These are phyloP conservation scores for Pythium angustatum DNA, from an alignment of 352 stramenopile species.

Conservation along the genomic window DNA sequence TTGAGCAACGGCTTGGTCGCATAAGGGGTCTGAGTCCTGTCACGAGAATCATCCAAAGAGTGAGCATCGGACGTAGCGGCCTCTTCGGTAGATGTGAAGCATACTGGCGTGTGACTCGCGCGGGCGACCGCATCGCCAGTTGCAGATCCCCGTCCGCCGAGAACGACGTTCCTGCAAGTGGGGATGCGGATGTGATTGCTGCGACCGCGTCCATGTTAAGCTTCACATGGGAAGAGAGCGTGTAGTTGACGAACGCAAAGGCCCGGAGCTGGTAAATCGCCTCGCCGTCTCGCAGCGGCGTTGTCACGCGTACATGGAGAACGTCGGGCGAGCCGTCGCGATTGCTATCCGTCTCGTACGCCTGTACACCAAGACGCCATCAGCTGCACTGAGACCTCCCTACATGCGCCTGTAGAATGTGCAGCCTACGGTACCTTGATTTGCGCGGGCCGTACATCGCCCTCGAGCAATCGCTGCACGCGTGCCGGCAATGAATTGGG, in stretches of 20 bases:
- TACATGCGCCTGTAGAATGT: neutral
- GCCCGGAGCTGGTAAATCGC: slow-evolving; percentile 47
- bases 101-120: slow-evolving; percentile 38
- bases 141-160: slow-evolving; percentile 62
- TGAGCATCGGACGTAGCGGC: too few species aligned
- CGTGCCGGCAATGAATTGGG: slow-evolving; percentile 46
- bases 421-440: slow-evolving; percentile 40
- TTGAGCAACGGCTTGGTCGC: slow-evolving; percentile 42
- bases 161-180: slow-evolving; percentile 38
- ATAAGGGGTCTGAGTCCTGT: slow-evolving; percentile 44
- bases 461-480: slow-evolving; percentile 47
- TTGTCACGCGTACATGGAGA: slow-evolving; percentile 53
- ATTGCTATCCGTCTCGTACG: slow-evolving; percentile 52
- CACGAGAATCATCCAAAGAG: too few species aligned
- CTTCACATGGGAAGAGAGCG: slow-evolving; percentile 46
- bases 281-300: slow-evolving; percentile 48
- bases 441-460: slow-evolving; percentile 36
- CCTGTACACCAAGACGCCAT: slow-evolving; percentile 7
- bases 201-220: slow-evolving; percentile 72
- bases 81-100: too few species aligned
- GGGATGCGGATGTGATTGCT: slow-evolving; percentile 39
- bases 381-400: neutral
- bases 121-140: slow-evolving; percentile 45
- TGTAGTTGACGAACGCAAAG: slow-evolving; percentile 64
- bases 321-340: slow-evolving; percentile 49